Evolutionary conservation across 176 grass and related monocot genomes (phyloP), one percentile per base, ranked within the genome.

Genomic region (Alopecurus myosuroides): DNA sequence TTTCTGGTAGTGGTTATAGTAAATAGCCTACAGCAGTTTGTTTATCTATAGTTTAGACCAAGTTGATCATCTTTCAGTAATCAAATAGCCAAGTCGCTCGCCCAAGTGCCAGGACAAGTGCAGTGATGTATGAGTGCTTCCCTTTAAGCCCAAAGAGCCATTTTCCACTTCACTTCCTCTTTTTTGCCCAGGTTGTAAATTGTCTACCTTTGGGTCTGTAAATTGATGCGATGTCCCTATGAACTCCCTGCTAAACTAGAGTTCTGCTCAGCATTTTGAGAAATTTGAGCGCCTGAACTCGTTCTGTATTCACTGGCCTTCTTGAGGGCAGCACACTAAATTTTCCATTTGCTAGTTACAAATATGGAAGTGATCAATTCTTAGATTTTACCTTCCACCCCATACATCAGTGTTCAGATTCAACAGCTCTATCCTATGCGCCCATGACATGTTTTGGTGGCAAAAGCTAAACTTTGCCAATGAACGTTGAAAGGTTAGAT

Each of bases 51-150:
- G n/a, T n/a, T n/a, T n/a, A n/a, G n/a, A n/a, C n/a, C n/a, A n/a
- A n/a, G n/a, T n/a, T n/a, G n/a, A n/a, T n/a, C n/a, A n/a, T n/a
- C n/a, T n/a, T n/a, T n/a, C n/a, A n/a, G n/a, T n/a, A n/a, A n/a
- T n/a, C n/a, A n/a, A n/a, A n/a, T n/a, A n/a, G n/a, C n/a, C n/a
- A n/a, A n/a, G n/a, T n/a, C n/a, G n/a, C n/a, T n/a, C n/a, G n/a
- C n/a, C n/a, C n/a, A n/a, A n/a, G n/a, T n/a, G n/a, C n/a, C n/a
- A n/a, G n/a, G n/a, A n/a, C n/a, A n/a, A n/a, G n/a, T n/a, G n/a
- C n/a, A n/a, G n/a, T n/a, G n/a, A n/a, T n/a, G n/a, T n/a, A 85
- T 87, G 45, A 91, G 83, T 30, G 88, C 93, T 33, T 94, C 93
- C 76, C 89, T 99, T 86, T 99, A 82, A 96, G 76, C 31, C 9